Conservation (phyloP, 2,329 filamentous ascomycete genomes). For the Gnomoniopsis sp. region DNA sequence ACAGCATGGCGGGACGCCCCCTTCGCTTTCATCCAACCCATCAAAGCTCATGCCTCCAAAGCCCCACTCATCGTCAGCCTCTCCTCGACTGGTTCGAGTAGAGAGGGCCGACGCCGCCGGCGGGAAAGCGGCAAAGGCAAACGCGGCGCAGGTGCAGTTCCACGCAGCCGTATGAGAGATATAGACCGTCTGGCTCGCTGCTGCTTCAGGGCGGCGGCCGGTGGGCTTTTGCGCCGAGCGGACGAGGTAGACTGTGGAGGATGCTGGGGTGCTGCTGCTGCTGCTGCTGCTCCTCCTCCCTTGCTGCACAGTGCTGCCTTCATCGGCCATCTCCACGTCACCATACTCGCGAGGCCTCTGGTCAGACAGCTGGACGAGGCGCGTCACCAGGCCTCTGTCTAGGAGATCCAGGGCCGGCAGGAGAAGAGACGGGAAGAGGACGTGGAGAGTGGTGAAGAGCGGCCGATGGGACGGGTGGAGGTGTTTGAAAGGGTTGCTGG, state of each 20-base stretch:
- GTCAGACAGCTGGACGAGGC: conserved; percentile 35
- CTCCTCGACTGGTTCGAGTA: conserved; percentile 27
- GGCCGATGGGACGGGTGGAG: conserved; percentile 41
- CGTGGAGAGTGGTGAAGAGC: conserved; percentile 76
- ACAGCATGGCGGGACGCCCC: conserved; percentile 57
- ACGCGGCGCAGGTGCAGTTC: conserved; percentile 88
- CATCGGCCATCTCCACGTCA: not conserved
- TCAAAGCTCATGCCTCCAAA: conserved; percentile 14
- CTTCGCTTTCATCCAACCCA: conserved; percentile 21
- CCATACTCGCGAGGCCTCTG: not conserved
- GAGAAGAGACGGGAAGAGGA: conserved; percentile 76
- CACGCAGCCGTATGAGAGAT: conserved; percentile 71
- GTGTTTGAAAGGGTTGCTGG: conserved; percentile 32
- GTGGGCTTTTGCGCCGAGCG: conserved; percentile 49
- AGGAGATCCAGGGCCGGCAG: conserved; percentile 85
- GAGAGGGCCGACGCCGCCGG: no score
- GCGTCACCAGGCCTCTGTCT: conserved; percentile 70
- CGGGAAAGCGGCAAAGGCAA: conserved; percentile 69
- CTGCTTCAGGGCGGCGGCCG: conserved; percentile 15
- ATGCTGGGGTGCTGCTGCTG: not conserved
- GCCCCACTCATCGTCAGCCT: conserved; percentile 23
- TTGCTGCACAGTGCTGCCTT: not conserved
- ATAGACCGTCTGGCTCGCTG: conserved; percentile 43
- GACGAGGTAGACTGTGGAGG: conserved; percentile 55
- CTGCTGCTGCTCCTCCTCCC: not conserved